A percentile compares a stretch with the other conserved stretches of the same genome.
Conservation (phyloP, 1,284 basidiomycete species). For the Fomitopsis palustris region DNA sequence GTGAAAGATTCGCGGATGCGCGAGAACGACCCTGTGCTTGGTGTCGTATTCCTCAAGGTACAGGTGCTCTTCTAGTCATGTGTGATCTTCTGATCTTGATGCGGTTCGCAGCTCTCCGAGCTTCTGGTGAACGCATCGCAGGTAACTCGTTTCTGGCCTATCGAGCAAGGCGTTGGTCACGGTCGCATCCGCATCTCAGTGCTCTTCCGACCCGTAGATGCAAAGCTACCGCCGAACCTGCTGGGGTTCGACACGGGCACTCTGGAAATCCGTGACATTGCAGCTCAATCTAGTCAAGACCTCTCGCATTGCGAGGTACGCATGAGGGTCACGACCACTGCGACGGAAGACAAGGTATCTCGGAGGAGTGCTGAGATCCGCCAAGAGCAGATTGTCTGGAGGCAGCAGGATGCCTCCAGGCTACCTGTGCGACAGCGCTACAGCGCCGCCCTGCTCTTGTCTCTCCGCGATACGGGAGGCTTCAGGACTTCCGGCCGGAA, state of each 20-base stretch:
- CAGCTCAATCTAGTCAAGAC: slow-evolving; percentile 24
- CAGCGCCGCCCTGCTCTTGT: slow-evolving; percentile 51
- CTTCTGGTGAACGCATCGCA: slow-evolving; percentile 41
- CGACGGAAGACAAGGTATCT: slow-evolving; percentile 28
- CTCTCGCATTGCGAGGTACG: slow-evolving; percentile 28
- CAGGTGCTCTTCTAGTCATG: neutral
- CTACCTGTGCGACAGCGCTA: slow-evolving; percentile 62
- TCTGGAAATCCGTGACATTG: slow-evolving; percentile 41
- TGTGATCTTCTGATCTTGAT: neutral
- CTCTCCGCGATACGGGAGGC: slow-evolving; percentile 44
- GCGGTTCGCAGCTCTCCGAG: slow-evolving; percentile 29
- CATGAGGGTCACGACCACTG: slow-evolving; percentile 28
- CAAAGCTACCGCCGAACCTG: slow-evolving; percentile 51
- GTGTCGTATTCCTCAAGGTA: slow-evolving; percentile 47
- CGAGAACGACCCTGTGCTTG: slow-evolving; percentile 65
- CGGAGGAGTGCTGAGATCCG: slow-evolving; percentile 45
- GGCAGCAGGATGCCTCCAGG: slow-evolving; percentile 40
- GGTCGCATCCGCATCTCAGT: slow-evolving; percentile 47
- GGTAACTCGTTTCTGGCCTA: slow-evolving; percentile 42
- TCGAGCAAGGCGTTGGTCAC: slow-evolving; percentile 54
- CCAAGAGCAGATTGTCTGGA: slow-evolving; percentile 41
- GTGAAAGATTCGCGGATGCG: slow-evolving; percentile 54
- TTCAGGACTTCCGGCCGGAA: slow-evolving; percentile 38
- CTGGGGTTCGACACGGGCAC: slow-evolving; percentile 68
- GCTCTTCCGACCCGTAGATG: slow-evolving; percentile 53